Conservation (phyloP, 164 flowering plant species). For the Dillenia suffruticosa region DNA sequence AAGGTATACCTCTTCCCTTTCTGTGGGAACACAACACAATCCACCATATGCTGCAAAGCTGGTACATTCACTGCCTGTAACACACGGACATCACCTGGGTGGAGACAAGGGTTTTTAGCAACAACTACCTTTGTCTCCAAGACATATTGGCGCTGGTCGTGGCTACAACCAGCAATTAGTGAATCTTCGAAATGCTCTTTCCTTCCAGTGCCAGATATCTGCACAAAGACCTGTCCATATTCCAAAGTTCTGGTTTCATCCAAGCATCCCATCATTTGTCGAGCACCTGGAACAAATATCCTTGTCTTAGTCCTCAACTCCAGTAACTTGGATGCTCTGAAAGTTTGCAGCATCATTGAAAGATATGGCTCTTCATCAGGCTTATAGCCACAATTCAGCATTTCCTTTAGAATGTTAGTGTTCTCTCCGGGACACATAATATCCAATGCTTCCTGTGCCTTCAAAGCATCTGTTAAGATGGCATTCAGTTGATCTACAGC, state of each 20-base stretch:
- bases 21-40: slow-evolving; percentile 93
- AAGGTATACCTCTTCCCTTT: slow-evolving; percentile 56
- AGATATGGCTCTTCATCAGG: slow-evolving; percentile 85
- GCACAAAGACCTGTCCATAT: slow-evolving; percentile 89
- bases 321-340: slow-evolving; percentile 61
- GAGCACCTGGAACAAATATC: slow-evolving; percentile 62
- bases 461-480: slow-evolving; percentile 54
- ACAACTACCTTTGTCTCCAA: slow-evolving; percentile 60
- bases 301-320: slow-evolving; percentile 61
- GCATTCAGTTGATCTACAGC: slow-evolving; percentile 54
- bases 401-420: slow-evolving; percentile 60
- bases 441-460: slow-evolving; percentile 62
- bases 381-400: slow-evolving; percentile 75
- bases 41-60: slow-evolving; percentile 75
- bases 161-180: neutral
- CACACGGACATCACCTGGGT: slow-evolving; percentile 93
- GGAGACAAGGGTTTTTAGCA: slow-evolving; percentile 93
- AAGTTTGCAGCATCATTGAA: slow-evolving; percentile 77
- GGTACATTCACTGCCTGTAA: slow-evolving; percentile 69
- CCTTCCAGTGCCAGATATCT: slow-evolving; percentile 35
- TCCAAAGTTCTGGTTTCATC: slow-evolving; percentile 78
- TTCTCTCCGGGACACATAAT: slow-evolving; percentile 74
- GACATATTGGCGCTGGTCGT: slow-evolving; percentile 13
- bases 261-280: slow-evolving; percentile 88
- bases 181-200: slow-evolving; percentile 13